Evolutionary conservation across 2,329 filamentous ascomycete species (phyloP).

Genomic region (Bipolaris victoriae): DNA sequence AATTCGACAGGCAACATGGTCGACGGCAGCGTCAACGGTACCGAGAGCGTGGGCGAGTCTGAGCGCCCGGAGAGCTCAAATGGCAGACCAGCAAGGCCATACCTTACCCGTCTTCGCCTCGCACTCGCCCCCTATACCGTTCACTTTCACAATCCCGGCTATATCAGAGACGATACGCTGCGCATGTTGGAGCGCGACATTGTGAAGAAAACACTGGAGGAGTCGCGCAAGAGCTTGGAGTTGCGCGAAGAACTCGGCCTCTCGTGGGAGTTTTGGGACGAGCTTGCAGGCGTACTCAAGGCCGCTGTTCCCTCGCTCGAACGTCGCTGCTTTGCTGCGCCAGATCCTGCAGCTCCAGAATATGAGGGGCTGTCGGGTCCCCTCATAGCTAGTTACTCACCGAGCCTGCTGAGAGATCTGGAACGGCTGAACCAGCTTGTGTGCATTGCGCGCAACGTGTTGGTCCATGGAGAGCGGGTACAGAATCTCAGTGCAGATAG

Average conservation of each 20-base stretch:
- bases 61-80: constrained; percentile 25
- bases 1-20: constrained; percentile 5
- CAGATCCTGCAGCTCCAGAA: constrained; percentile 61
- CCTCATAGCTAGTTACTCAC: constrained; percentile 66
- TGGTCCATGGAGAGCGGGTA: constrained; percentile 65
- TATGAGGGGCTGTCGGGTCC: constrained; percentile 66
- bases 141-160: constrained; percentile 65
- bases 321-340: constrained; percentile 65
- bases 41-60: constrained; percentile 17
- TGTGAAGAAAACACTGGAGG: constrained; percentile 65
- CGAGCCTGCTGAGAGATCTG: constrained; percentile 65
- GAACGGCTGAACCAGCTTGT: constrained; percentile 68
- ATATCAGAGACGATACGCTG: constrained; percentile 65
- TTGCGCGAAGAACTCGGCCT: constrained; percentile 64
- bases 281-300: constrained; percentile 63
- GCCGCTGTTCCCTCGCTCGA: constrained; percentile 67
- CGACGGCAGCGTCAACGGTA: constrained; percentile 17
- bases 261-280: constrained; percentile 64
- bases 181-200: constrained; percentile 61
- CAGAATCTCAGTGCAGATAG: constrained; percentile 68
- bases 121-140: constrained; percentile 58
- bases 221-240: constrained; percentile 62
- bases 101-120: constrained; percentile 54
- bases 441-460: constrained; percentile 66
- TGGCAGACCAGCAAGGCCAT: constrained; percentile 33